phyloP scores from a whole-genome alignment of 768 basidiomycete species.

The Agrocybe praecox region DNA sequence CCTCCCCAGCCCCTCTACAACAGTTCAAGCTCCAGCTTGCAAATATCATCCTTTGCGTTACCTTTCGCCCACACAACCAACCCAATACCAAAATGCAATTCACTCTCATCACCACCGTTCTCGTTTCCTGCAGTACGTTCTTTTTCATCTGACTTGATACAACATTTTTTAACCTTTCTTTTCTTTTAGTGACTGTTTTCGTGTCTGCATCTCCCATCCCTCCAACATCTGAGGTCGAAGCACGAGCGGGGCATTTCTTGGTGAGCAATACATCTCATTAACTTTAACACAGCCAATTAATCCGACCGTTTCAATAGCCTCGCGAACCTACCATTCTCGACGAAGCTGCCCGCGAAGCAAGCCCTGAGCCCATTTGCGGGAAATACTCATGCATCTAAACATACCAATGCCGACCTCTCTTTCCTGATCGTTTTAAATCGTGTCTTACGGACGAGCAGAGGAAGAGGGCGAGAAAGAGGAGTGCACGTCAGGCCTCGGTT shows the following conservation, averaged over 20 bases:
- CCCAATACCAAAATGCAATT: constrained; percentile 18
- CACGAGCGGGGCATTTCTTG: constrained; percentile 1
- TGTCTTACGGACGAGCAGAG: not conserved
- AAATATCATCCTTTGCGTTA: not conserved
- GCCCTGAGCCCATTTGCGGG: constrained; percentile 11
- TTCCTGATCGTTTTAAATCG: not conserved
- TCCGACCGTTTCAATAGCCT: too few relatives aligned
- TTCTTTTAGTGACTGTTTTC: constrained; percentile 10
- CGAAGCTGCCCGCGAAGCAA: constrained; percentile 13
- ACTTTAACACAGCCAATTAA: too few relatives aligned
- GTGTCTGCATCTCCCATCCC: constrained; percentile 20
- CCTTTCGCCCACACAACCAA: not conserved
- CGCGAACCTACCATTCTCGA: constrained; percentile 7
- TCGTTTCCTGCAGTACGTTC: constrained; percentile 18
- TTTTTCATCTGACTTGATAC: not conserved
- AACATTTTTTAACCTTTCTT: not conserved
- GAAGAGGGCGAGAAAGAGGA: not conserved
- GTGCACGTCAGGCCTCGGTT: not conserved
- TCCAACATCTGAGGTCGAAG: constrained; percentile 8
- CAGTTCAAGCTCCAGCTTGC: not conserved
- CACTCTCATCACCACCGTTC: constrained; percentile 13
- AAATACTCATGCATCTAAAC: constrained; percentile 13
- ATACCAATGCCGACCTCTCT: not conserved
- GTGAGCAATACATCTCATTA: not conserved
- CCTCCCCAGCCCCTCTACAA: not conserved